Evolutionary conservation across 2,329 filamentous ascomycete species (phyloP), one percentile per base, ranked within the genome.

Genomic region (Penicillium sp.): DNA sequence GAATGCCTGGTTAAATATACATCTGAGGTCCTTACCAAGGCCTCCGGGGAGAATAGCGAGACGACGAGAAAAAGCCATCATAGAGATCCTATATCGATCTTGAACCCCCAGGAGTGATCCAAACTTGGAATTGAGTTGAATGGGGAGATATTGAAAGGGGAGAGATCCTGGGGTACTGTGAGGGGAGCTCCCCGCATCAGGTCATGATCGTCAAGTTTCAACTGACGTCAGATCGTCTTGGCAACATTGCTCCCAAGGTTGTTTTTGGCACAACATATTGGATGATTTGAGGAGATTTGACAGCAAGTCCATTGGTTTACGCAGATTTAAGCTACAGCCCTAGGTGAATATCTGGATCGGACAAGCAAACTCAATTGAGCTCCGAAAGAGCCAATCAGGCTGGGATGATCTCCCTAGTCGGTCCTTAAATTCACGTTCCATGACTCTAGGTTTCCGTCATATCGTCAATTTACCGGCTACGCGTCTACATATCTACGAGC

Each of bases 11-110:
- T 18, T 18, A n/a, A 22, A 29, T 38, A 32, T 44, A 42, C 24
- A 16, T 48, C 16, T 38, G 32, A 14, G 31, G 36, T 50, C 51
- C 62, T 45, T 71, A 75, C 75, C 75, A 53, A 78, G 61, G 13
- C 75, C 76, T 38, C 76, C 75, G 9, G 73, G 71, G 42, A 78
- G 71, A 53, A 77, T 75, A 2, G 75, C 76, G 14, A 78, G 63
- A 49, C 75, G 66, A 49, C 68, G 67, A 7, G 71, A 60, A 29
- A 75, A 69, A 7, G 74, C 71, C 74, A 75, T 53, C 10, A 10
- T 48, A 10, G 4, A 14, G 4, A 8, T 8, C 10, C 1, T 16
- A 2, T 22, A 6, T 29, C n/a, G 5, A 11, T 5, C 11, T 10
- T 11, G 14, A 6, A 16, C 5, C 5, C 7, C 10, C 14, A 39